Percentiles rank a stretch among this genome's conserved stretches.
phyloP scores from a whole-genome alignment of 2,329 filamentous ascomycete genomes.

The Fusarium tricinctum region DNA sequence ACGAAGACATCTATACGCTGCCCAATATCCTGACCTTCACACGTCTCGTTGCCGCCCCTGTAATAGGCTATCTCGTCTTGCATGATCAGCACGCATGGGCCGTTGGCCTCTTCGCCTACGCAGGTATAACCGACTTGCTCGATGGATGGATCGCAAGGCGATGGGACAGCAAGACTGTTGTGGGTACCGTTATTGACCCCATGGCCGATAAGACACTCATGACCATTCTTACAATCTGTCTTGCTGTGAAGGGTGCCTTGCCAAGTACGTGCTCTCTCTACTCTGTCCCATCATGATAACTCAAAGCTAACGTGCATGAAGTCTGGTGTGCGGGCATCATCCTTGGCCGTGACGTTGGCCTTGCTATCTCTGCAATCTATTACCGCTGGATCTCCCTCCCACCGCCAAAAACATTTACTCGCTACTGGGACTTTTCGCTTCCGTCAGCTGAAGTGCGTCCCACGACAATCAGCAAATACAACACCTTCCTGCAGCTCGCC shows the following conservation, averaged over 20 bases:
- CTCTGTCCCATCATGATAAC: neutral
- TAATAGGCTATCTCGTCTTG: constrained; percentile 89
- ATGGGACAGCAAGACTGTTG: constrained; percentile 91
- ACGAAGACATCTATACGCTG: constrained; percentile 97
- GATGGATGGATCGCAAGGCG: constrained; percentile 94
- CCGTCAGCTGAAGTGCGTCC: constrained; percentile 88
- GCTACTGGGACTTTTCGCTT: constrained; percentile 98
- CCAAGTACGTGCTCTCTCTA: constrained; percentile 70
- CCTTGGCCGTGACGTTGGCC: constrained; percentile 85
- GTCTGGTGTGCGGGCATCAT: constrained; percentile 93
- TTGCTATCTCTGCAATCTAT: constrained; percentile 90
- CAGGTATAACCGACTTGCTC: constrained; percentile 89
- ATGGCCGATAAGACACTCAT: constrained; percentile 98
- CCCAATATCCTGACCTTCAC: constrained; percentile 94
- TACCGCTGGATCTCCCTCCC: constrained; percentile 96
- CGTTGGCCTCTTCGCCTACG: constrained; percentile 89
- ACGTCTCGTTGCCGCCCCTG: constrained; percentile 84
- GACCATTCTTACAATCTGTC: constrained; percentile 89
- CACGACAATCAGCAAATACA: constrained; percentile 89
- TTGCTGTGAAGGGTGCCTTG: constrained; percentile 85
- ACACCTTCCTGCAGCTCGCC: constrained; percentile 91
- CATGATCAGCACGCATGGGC: constrained; percentile 85
- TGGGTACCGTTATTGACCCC: constrained; percentile 93
- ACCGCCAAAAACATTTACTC: constrained; percentile 88
- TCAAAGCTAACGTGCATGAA: constrained; percentile 51